phyloP scores from a whole-genome alignment of 495 filamentous ascomycete species.

The Neurospora sp. region DNA sequence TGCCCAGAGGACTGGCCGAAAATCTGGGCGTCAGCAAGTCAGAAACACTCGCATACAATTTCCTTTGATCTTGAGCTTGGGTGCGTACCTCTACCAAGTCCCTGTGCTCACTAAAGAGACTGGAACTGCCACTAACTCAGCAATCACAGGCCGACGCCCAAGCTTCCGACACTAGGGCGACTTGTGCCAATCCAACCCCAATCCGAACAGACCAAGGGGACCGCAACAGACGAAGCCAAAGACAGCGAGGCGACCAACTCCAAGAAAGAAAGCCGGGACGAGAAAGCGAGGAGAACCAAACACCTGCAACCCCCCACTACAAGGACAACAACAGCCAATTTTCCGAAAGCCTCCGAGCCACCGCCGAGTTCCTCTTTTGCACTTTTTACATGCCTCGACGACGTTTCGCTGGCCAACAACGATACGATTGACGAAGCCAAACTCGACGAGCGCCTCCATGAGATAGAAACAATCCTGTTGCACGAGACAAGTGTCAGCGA shows the following conservation, averaged over 20 bases:
- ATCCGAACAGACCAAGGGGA: neutral
- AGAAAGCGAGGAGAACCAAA: neutral
- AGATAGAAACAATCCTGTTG: conserved; percentile 10
- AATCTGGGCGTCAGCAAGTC: conserved; percentile 7
- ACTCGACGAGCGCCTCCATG: conserved; percentile 5
- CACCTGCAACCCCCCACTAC: neutral
- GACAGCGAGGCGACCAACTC: neutral
- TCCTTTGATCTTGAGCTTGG: neutral
- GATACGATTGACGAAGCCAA: conserved; percentile 2
- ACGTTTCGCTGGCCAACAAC: neutral
- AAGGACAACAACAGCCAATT: neutral
- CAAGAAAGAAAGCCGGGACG: neutral
- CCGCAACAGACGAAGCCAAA: neutral
- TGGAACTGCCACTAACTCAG: neutral
- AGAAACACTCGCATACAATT: neutral
- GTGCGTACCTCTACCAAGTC: neutral
- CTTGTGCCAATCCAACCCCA: neutral
- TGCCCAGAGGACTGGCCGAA: conserved; percentile 19
- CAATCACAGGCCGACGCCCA: neutral
- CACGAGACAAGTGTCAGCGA: conserved; percentile 9
- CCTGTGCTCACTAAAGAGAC: neutral
- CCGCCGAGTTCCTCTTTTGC: neutral
- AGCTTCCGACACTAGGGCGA: neutral
- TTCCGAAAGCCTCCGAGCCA: neutral
- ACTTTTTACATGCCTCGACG: conserved; percentile 3